phyloP scores from a whole-genome alignment of 306 rosid genomes.

The Notholithocarpus densiflorus region DNA sequence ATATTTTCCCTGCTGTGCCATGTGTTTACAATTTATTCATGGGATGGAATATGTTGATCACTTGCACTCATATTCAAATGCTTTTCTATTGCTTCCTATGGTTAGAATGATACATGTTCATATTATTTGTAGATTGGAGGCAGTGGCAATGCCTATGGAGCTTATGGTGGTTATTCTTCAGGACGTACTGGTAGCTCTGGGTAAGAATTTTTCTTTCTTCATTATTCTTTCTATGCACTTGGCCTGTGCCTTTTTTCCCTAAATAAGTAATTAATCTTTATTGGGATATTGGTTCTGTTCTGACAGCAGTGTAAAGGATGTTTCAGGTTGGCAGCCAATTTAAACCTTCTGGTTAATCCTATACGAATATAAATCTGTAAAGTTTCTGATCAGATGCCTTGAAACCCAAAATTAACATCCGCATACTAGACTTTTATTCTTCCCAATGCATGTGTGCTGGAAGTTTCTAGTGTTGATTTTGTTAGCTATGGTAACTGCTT shows the following conservation, averaged over 20 bases:
- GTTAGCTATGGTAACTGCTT: neutral
- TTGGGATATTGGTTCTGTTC: neutral
- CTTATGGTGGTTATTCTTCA: conserved; percentile 79
- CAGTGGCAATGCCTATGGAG: conserved; percentile 68
- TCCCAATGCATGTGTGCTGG: neutral
- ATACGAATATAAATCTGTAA: neutral
- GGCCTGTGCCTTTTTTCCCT: neutral
- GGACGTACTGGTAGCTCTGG: conserved; percentile 74
- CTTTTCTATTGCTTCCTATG: conserved; percentile 10
- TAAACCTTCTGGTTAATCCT: neutral
- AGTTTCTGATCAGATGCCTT: neutral
- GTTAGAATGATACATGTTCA: conserved; percentile 19
- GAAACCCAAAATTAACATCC: neutral
- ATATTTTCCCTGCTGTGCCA: neutral
- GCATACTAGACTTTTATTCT: neutral
- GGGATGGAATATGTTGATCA: neutral
- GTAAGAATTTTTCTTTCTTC: conserved; percentile 42
- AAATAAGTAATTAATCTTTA: neutral
- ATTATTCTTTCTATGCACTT: neutral
- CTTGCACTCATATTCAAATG: conserved; percentile 4
- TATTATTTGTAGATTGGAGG: conserved; percentile 62
- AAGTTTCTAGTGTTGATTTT: conserved; percentile 1
- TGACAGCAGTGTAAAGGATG: neutral
- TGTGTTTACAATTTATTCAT: neutral
- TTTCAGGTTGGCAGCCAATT: conserved; percentile 5